Evolutionary conservation across 2,329 filamentous ascomycete species (phyloP), one percentile per base, ranked within the genome.

Genomic region (Diaporthe citri): DNA sequence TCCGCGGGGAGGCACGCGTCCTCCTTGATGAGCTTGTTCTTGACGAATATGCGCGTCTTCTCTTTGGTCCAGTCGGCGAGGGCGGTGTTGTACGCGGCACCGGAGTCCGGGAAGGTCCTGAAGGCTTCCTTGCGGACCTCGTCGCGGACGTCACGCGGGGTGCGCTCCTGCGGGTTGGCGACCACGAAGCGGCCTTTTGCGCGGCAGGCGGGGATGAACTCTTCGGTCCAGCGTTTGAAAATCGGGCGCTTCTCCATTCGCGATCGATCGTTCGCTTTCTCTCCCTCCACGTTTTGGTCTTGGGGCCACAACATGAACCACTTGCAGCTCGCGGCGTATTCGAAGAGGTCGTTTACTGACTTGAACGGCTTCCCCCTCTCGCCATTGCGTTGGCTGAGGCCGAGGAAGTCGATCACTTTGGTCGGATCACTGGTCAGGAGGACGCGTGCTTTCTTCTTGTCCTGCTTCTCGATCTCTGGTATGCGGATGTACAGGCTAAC

Each of bases 401-500:
- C 91, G 0, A 95, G 86, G 78, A 96, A 95, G 0, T 82, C 69
- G 20, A 96, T 85, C 0, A 92, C 87, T 22, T 86, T 79, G 1
- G 77, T 77, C 0, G 93, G 91, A 15, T 93, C 86, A 1, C 82
- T 82, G 0, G 91, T 92, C 0, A 96, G 86, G 20, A 90, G 86
- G 1, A 96, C 79, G 74, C 89, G 89, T 64, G 90, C 85, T 74
- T 86, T 86, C 75, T 90, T 90, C 75, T 85, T 87, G 80, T 94
- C 86, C 3, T 85, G 77, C 0, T 81, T 76, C 79, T 96, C 94
- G 46, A 95, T 91, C 80, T 95, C 92, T 5, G 89, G 87, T 22
- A 96, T 88, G 0, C 93, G 89, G 0, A 96, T 78, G 80, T 88
- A 90, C 1, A 97, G 82, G 2, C 90, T 93, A 17, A 81, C 82